These are phyloP conservation scores for Chalara sp. DNA, from an alignment of 2,329 filamentous ascomycete species.

Conservation along the genomic window DNA sequence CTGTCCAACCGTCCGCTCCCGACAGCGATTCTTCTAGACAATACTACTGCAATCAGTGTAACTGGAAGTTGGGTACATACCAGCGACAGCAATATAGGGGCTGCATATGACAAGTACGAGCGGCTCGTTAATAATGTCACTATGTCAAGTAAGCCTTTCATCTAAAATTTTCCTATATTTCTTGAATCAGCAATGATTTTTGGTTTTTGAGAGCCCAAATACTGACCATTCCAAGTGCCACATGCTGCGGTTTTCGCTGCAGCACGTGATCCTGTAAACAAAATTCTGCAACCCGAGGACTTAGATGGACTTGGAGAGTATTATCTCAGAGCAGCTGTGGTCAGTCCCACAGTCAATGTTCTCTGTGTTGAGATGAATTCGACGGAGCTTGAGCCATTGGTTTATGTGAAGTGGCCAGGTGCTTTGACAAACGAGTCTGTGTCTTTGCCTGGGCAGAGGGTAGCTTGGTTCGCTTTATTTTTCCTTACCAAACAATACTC, in stretches of 20 bases:
- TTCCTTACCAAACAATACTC: background rate
- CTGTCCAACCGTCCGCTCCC: slow-evolving; percentile 48
- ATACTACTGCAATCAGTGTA: slow-evolving; percentile 55
- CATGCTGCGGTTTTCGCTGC: slow-evolving; percentile 63
- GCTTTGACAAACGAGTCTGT: slow-evolving; percentile 26
- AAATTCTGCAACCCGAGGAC: slow-evolving; percentile 62
- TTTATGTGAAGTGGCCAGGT: slow-evolving; percentile 56
- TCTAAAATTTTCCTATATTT: too few relatives aligned
- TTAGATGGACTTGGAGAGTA: slow-evolving; percentile 63
- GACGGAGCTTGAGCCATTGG: slow-evolving; percentile 53
- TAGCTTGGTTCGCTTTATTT: slow-evolving; percentile 27
- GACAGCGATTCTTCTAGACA: slow-evolving; percentile 60
- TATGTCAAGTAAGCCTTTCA: slow-evolving; percentile 48
- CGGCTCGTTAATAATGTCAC: slow-evolving; percentile 70
- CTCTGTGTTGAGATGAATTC: slow-evolving; percentile 61
- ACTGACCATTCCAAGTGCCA: slow-evolving; percentile 31
- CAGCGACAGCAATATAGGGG: slow-evolving; percentile 43
- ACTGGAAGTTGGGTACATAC: slow-evolving; percentile 61
- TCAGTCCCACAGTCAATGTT: slow-evolving; percentile 65
- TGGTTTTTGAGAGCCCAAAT: too few relatives aligned
- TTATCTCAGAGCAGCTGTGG: slow-evolving; percentile 58
- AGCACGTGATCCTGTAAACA: slow-evolving; percentile 52
- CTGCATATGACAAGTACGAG: slow-evolving; percentile 39
- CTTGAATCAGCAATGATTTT: too few relatives aligned
- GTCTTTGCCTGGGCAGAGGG: slow-evolving; percentile 28